These are phyloP conservation scores for Eimeria falciformis DNA, from an alignment of 169 alveolate genomes.

Conservation along the genomic window DNA sequence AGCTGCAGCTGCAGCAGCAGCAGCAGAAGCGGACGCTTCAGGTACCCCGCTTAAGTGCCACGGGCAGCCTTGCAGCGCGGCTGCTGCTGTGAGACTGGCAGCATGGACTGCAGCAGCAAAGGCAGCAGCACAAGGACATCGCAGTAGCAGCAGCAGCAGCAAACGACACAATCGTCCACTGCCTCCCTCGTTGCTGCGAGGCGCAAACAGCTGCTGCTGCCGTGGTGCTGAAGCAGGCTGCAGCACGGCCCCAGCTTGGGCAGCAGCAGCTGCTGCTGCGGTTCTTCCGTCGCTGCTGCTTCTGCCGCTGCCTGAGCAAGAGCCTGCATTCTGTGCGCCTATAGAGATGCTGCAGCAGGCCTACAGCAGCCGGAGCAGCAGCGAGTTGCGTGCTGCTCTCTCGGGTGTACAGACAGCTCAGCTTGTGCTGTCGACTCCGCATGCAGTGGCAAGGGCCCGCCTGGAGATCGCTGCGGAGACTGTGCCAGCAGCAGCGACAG, in stretches of 20 bases:
- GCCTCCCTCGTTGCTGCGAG: neutral
- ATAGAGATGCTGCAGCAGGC: constrained; percentile 51
- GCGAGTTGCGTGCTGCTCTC: constrained; percentile 62
- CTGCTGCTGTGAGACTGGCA: constrained; percentile 40
- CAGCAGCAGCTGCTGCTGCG: constrained; percentile 57
- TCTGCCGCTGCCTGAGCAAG: constrained; percentile 59
- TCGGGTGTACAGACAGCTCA: constrained; percentile 70
- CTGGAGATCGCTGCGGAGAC: constrained; percentile 65
- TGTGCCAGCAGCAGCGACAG: constrained; percentile 12
- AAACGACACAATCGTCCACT: neutral
- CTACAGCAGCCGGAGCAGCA: constrained; percentile 69
- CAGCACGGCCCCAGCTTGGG: neutral
- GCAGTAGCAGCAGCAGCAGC: constrained; percentile 57
- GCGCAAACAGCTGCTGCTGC: constrained; percentile 64
- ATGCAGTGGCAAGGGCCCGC: constrained; percentile 38
- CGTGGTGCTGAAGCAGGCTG: neutral
- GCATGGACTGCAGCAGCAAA: constrained; percentile 73
- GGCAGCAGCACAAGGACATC: constrained; percentile 31
- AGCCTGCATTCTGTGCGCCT: constrained; percentile 62
- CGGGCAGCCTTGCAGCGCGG: constrained; percentile 50
- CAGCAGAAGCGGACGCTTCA: constrained; percentile 16
- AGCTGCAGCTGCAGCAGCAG: constrained; percentile 50
- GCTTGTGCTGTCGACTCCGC: constrained; percentile 53
- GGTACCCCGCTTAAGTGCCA: neutral
- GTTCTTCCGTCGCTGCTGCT: constrained; percentile 52